phyloP scores from a whole-genome alignment of 495 filamentous ascomycete species.

The Neurospora sp. region DNA sequence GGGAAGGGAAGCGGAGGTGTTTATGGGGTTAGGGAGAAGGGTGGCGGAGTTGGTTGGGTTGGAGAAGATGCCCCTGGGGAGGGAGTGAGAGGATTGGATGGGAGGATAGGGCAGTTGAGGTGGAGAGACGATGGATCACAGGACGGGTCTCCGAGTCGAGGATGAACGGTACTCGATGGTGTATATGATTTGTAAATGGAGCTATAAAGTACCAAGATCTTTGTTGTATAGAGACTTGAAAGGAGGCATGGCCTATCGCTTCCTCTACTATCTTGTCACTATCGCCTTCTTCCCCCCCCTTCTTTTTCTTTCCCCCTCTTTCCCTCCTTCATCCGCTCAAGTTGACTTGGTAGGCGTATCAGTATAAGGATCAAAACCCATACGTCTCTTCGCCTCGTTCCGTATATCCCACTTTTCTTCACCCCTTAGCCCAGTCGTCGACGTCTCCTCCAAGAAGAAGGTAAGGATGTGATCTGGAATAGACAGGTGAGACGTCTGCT shows the following conservation, averaged over 20 bases:
- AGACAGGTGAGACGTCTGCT: constrained; percentile 83
- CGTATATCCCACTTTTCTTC: constrained; percentile 62
- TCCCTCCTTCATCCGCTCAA: not conserved
- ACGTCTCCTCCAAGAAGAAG: constrained; percentile 83
- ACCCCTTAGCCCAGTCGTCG: constrained; percentile 60
- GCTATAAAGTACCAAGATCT: not conserved
- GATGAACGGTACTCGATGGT: not conserved
- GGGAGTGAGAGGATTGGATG: not conserved
- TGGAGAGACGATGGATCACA: not conserved
- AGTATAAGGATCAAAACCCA: constrained; percentile 64
- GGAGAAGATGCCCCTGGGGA: not conserved
- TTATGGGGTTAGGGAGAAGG: constrained; percentile 56
- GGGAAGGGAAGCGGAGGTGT: constrained; percentile 59
- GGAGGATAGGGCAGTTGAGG: not conserved
- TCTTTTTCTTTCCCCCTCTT: not conserved
- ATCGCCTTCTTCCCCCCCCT: not conserved
- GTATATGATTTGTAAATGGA: not conserved
- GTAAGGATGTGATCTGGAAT: constrained; percentile 92
- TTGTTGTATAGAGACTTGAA: not conserved
- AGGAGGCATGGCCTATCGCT: not conserved
- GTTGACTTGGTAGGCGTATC: constrained; percentile 16
- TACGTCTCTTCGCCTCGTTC: constrained; percentile 57
- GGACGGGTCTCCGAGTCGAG: not conserved
- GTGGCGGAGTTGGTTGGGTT: constrained; percentile 45
- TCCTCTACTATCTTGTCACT: not conserved